Base-by-base conservation (phyloP, 352 stramenopile species). In the Pilasporangium apinafurcum region DNA sequence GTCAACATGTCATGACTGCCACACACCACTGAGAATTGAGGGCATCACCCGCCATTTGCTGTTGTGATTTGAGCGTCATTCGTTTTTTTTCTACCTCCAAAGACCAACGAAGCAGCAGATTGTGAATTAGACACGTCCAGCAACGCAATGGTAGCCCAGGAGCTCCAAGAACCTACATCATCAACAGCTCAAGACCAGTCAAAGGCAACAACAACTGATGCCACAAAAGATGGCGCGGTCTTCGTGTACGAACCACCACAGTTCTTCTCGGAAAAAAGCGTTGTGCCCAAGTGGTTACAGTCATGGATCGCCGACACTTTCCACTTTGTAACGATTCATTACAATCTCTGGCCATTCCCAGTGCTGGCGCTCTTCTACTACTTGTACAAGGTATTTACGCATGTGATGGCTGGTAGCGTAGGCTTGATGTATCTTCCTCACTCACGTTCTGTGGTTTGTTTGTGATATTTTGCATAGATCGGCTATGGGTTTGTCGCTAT, bases 261-360 rank as follows among this genome's bases (percentile, higher is more conserved):
- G 31, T 80, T 70, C 56, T 86, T 74, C 52, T 46, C 40, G 17
- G 48, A 65, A 24, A 54, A 54, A 51, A 73, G 53, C 24, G 41
- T 39, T 20, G 52, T 74, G 48, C 71, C 73, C 1, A 43, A 46
- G 37, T 82, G 69, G 73, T 41, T 67, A 40, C 73, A 80, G 44
- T 48, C 22, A 20, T 25, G 67, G 24, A 32, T 63, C 26, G 59
- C 56, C 1, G 65, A 83, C 35, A 31, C 64, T 32, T 83, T 83
- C 45, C 62, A 59, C 54, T 82, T 86, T 49, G 52, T 81, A 28
- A 67, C 57, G 43, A 80, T 86, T 61, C 77, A 89, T 55, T 89
- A 89, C 68, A 85, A 85, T 49, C 39, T 84, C 21, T 89, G 71
- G 70, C 46, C 55, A 16, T 39, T 68, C n/a, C 63, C 67, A 0